Evolutionary conservation across 1,139 yeast species (phyloP), one percentile per base, ranked within the genome.

Genomic region (Saccharomyces hybrid): DNA sequence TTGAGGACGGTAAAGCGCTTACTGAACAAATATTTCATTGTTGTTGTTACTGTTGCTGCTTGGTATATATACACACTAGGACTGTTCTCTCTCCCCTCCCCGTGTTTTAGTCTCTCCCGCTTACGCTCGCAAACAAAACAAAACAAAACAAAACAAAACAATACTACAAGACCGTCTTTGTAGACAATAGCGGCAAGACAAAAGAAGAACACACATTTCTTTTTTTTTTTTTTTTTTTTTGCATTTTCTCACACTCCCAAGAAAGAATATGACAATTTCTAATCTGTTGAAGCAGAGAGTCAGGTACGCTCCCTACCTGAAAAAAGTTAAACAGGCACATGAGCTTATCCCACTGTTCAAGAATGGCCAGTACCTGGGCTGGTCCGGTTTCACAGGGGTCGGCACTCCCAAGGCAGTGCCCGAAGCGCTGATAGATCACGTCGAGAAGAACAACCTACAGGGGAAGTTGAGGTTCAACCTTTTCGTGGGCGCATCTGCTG

Each of bases 311-410:
- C 96, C 96, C 52, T 86, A 90, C 69, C 79, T 91, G 61, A 52
- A 60, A n/a, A 75, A 81, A 61, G 91, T 89, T 70, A 83, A 88
- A 73, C 79, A 86, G 3, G 82, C 95, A 9, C 88, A 88, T 68
- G 91, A 91, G 65, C 79, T 95, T 73, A 74, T 91, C 55, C 95
- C 90, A 27, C 73, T 86, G 52, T 91, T 93, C 78, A 83, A 88
- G 68, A 79, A 88, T 66, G 97, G 96, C 57, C 96, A 90, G 71
- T 89, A 88, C 70, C 75, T 93, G 48, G 99, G 98, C 55, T 91
- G 98, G 98, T 90, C 97, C 26, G 99, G 99, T 50, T 93, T 93
- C 77, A 91, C 99, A 34, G 98, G 97, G 67, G 98, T 93, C 52
- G 98, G 98, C 66, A 95, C 97, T 4, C 98, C 99, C 61, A 93